Evolutionary conservation across 257 asterid genomes (phyloP), one percentile per base, ranked within the genome.

Genomic region (Gardenia jasminoides): DNA sequence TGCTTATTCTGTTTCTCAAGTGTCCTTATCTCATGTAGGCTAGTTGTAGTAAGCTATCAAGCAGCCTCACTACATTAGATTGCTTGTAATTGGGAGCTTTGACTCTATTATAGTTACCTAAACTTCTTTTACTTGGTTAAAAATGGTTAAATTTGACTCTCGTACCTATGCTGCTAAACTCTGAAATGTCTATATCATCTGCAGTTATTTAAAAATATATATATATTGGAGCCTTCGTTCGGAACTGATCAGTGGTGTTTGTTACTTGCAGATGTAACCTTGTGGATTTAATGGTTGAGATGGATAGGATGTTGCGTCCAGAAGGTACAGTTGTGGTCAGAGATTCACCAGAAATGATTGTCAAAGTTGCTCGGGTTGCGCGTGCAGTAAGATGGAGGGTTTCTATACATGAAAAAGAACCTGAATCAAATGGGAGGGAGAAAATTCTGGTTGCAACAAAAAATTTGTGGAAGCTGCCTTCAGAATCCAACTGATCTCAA

Each of bases 281-380:
- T n/a, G 97, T 92, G 78, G 99, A 93, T 88, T 81, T 95, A 81
- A 91, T 95, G 94, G 94, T 90, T 83, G 99, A 95, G 87, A 93
- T 95, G 0, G 99, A 95, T 76, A 88, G 99, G 84, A 91, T 93
- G 47, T 76, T 95, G 83, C 97, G 99, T 6, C 98, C 99, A 8
- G 96, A 92, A 86, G 99, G 98, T 82, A 93, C 92, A 30, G 92
- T 93, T 67, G 78, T 95, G 46, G 67, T 95, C 72, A 91, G 97
- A 80, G 99, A 91, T 70, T 88, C 93, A 54, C 97, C 97, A 2
- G 92, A 89, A 84, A 91, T 90, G 83, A 93, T 95, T 2, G 89
- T 89, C 10, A 91, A 87, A 85, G 79, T 91, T 17, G 89, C 85
- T 2, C 87, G 88, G 16, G 87, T 93, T n/a, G 88, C 97, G 76